Conservation (phyloP, 164 flowering plant species). For the Macadamia integrifolia region DNA sequence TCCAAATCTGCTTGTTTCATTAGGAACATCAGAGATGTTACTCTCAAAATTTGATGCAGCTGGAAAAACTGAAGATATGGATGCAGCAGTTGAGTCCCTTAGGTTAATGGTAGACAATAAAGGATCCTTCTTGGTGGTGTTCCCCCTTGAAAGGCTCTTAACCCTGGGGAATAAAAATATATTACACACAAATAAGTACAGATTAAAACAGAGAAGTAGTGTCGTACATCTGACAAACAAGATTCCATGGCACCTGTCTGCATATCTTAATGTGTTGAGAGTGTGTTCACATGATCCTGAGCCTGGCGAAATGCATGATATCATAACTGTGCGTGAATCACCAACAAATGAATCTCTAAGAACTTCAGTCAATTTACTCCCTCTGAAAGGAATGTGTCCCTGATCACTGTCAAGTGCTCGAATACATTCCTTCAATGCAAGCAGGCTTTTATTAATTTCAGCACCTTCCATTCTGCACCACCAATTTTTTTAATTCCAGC, state of each 20-base stretch:
- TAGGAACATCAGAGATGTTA: constrained; percentile 21
- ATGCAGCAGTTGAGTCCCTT: constrained; percentile 46
- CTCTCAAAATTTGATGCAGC: constrained; percentile 33
- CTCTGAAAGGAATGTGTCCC: constrained; percentile 92
- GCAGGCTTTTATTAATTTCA: constrained; percentile 89
- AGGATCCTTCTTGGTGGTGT: constrained; percentile 50
- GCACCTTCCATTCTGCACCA: constrained; percentile 90
- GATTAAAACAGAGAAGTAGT: neutral
- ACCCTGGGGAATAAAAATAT: constrained; percentile 41
- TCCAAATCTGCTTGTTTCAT: constrained; percentile 41
- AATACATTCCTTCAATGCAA: constrained; percentile 90
- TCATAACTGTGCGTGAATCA: constrained; percentile 91
- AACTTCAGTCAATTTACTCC: constrained; percentile 93
- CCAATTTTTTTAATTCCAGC: neutral
- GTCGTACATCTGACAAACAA: neutral
- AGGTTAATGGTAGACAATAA: constrained; percentile 34
- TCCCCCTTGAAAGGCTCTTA: constrained; percentile 83
- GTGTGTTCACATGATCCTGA: constrained; percentile 94
- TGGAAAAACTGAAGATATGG: constrained; percentile 34
- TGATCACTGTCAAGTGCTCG: constrained; percentile 96
- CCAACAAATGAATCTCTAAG: constrained; percentile 94
- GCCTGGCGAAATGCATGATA: constrained; percentile 89
- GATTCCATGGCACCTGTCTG: constrained; percentile 61
- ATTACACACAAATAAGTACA: constrained; percentile 2
- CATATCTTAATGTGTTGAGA: constrained; percentile 89